Evolutionary conservation across 352 stramenopile genomes (phyloP), one percentile per base, ranked within the genome.

Genomic region (Phytophthora nicotianae): DNA sequence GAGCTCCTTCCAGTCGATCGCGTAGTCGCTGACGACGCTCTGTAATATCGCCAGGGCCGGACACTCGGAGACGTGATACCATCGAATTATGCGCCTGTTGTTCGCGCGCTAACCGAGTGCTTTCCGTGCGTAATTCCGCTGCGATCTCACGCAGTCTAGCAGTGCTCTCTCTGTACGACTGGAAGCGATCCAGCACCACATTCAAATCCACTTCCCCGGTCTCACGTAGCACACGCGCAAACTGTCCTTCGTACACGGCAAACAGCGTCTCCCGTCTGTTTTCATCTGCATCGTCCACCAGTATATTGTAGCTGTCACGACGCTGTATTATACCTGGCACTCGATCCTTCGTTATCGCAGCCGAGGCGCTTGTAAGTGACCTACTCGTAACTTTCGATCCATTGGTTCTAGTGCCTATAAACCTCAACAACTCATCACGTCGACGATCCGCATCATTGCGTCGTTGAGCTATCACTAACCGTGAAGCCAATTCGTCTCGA

Each of bases 201-300:
- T 48, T 66, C 16, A 87, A 41, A 40, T 91, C 78, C 7, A 65
- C 63, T 55, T 91, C 82, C 23, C 69, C 47, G 0, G 82, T 85
- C 53, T 86, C 61, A 7, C 61, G 55, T 2, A 91, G 59, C 11
- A 88, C 73, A 3, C 70, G 72, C 2, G 75, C 76, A 54, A 86
- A 91, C 38, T 89, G 78, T 0, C 57, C 70, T 58, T 91, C 82
- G 55, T 87, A 88, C 4, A 84, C 58, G 9, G 84, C 69, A 61
- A 85, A 84, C 19, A 83, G 59, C n/a, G 76, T 74, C 57, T 91
- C 79, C 1, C 77, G 71, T 26, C 65, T 63, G 20, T 55, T 72
- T 14, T 64, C 50, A 17, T 58, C 54, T 2, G 33, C 59, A 40
- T 76, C 68, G 4, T 40, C 68, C 7, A 48, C 66, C 45, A 70